Percentiles rank a stretch among this genome's conserved stretches.
These are phyloP conservation scores for Tuber indicum DNA, from an alignment of 495 filamentous ascomycete species.

Conservation along the genomic window DNA sequence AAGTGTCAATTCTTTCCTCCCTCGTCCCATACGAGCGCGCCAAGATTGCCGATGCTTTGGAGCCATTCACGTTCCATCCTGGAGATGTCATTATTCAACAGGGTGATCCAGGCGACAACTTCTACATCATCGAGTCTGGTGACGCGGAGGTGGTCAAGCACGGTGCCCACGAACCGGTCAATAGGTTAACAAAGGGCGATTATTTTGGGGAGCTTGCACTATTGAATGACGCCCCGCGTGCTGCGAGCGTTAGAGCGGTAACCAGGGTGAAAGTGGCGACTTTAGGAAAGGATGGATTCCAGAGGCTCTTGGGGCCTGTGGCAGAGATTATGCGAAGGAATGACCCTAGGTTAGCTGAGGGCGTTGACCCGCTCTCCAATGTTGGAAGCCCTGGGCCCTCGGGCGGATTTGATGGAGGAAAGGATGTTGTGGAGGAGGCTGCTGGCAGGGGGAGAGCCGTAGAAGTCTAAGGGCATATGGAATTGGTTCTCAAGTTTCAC, in stretches of 20 bases:
- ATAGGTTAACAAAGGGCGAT: conserved; percentile 78
- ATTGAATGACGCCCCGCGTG: conserved; percentile 85
- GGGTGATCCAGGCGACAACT: conserved; percentile 84
- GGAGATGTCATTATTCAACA: conserved; percentile 79
- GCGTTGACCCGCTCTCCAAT: conserved; percentile 32
- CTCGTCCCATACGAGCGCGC: conserved; percentile 85
- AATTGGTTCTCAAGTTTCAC: conserved; percentile 19
- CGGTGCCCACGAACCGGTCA: conserved; percentile 59
- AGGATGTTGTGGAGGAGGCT: conserved; percentile 35
- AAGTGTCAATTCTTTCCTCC: conserved; percentile 78
- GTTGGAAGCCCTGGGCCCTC: conserved; percentile 13
- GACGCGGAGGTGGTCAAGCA: conserved; percentile 79
- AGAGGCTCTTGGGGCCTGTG: conserved; percentile 84
- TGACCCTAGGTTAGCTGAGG: conserved; percentile 45
- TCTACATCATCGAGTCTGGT: conserved; percentile 85
- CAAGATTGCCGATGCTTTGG: conserved; percentile 94
- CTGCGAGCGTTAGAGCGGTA: conserved; percentile 76
- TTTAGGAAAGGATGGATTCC: conserved; percentile 88
- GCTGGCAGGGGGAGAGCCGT: conserved; percentile 38
- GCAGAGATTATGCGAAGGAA: conserved; percentile 90
- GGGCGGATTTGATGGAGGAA: conserved; percentile 27
- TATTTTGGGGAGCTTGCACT: conserved; percentile 95
- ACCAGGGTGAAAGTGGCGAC: conserved; percentile 91
- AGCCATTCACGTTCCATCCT: conserved; percentile 78
- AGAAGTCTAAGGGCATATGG: conserved; percentile 26